phyloP scores from a whole-genome alignment of 2,329 filamentous ascomycete species.

The Biscogniauxia marginata region DNA sequence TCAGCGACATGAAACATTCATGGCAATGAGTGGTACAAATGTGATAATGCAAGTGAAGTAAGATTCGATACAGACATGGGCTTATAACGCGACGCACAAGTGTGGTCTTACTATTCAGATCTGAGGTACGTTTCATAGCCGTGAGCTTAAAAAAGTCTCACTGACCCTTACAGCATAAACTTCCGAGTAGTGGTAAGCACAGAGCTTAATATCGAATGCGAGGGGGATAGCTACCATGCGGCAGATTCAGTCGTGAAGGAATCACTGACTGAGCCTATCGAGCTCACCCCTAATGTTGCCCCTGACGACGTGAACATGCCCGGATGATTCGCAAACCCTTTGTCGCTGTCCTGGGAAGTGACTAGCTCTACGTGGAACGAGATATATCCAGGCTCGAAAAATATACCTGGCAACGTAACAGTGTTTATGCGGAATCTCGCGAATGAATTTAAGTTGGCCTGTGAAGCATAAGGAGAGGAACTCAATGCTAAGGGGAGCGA shows the following conservation, averaged over 20 bases:
- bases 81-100: constrained; percentile 7
- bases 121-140: constrained; percentile 5
- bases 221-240: constrained; percentile 1
- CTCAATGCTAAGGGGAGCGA: constrained; percentile 11
- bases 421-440: constrained; percentile 12
- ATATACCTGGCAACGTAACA: constrained; percentile 10
- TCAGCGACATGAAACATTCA: constrained; percentile 6
- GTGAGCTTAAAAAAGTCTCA: no score
- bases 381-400: constrained; percentile 7
- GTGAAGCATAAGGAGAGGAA: constrained; percentile 15
- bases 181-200: constrained; percentile 12
- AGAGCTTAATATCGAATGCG: constrained; percentile 4
- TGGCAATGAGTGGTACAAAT: constrained; percentile 9
- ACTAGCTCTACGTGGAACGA: constrained; percentile 17
- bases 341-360: constrained; percentile 15
- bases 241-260: constrained; percentile 9
- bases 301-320: constrained; percentile 18
- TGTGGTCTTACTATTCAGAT: constrained; percentile 5
- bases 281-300: constrained; percentile 18
- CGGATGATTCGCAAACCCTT: constrained; percentile 14
- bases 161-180: constrained; percentile 9
- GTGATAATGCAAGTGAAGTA: constrained; percentile 12
- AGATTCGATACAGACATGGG: constrained; percentile 9
- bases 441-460: constrained; percentile 13
- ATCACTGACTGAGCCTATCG: constrained; percentile 14